Evolutionary conservation across 306 rosid species (phyloP).

Genomic region (Cucurbita pepo): DNA sequence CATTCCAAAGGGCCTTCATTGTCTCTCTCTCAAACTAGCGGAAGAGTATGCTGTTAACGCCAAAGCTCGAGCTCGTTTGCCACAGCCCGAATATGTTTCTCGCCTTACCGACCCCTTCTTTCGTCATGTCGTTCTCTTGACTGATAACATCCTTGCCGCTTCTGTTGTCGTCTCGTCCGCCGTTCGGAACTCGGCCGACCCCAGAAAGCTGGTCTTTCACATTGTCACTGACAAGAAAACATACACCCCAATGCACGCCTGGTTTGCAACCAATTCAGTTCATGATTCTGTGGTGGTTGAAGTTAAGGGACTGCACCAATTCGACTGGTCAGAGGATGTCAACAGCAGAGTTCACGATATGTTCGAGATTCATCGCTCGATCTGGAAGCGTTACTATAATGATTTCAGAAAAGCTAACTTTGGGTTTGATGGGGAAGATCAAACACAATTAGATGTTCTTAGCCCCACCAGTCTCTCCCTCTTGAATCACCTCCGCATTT

Average conservation of each 20-base stretch:
- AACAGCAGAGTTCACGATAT: conserved; percentile 58
- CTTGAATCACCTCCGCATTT: conserved; percentile 72
- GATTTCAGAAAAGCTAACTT: conserved; percentile 26
- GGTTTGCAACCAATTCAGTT: conserved; percentile 69
- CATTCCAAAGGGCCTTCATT: conserved; percentile 62
- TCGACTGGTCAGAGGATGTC: conserved; percentile 76
- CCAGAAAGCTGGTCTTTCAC: conserved; percentile 63
- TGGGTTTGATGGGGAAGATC: conserved; percentile 23
- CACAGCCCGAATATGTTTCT: conserved; percentile 59
- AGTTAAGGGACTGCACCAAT: conserved; percentile 83
- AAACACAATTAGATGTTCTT: conserved; percentile 30
- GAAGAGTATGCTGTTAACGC: conserved; percentile 83
- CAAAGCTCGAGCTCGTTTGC: conserved; percentile 63
- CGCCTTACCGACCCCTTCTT: conserved; percentile 57
- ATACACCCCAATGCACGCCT: conserved; percentile 85
- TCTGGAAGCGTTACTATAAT: conserved; percentile 45
- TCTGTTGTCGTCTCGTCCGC: conserved; percentile 72
- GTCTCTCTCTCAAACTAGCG: conserved; percentile 71
- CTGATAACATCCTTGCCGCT: conserved; percentile 85
- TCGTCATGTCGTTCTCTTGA: conserved; percentile 60
- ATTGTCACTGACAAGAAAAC: conserved; percentile 82
- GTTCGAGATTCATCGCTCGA: conserved; percentile 57
- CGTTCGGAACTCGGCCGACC: conserved; percentile 45
- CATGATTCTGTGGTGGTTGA: conserved; percentile 53
- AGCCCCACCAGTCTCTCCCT: conserved; percentile 66